Evolutionary conservation across 2,329 filamentous ascomycete species (phyloP), one percentile per base, ranked within the genome.

Genomic region (Alternaria arborescens): DNA sequence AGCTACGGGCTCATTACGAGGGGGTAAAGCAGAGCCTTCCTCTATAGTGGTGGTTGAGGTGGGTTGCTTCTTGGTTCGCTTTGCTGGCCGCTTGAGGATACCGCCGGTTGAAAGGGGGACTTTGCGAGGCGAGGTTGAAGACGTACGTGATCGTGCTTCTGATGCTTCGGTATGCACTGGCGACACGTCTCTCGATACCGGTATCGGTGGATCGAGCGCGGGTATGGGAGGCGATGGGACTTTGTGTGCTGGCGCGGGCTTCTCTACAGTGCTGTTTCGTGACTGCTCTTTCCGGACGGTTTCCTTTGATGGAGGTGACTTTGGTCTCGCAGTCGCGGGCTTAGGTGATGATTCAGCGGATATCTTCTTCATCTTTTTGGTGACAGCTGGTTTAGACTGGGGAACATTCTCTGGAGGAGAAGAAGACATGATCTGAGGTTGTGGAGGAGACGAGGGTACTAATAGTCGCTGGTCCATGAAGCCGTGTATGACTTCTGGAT

Each of bases 381-480:
- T 38, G 38, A 38, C 32, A 16, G 59, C 8, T n/a, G 42, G 16
- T 30, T 59, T 65, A 12, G 61, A 14, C n/a, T 46, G 52, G 3
- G 46, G 30, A 14, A 26, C 32, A 8, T 47, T 10, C 22, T 18
- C 38, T n/a, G 61, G 53, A n/a, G 63, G 52, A 5, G 59, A 53
- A 18, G 52, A 60, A 7, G 51, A 46, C 8, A 55, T 18, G 44
- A 50, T 44, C 18, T 30, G 32, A 18, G 61, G 34, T 11, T 43
- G 53, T 22, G 57, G 50, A 8, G 70, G 60, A 8, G 58, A 64
- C 8, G 69, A 63, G 11, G 55, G 36, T 5, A 73, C 52, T 3
- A 68, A 28, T 5, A 78, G 54, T 40, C 68, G 68, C 46, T 74
- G 68, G 56, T 78, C 73, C 68, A 77, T 67, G 28, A 74, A 41